Percentiles rank a stretch among this genome's conserved stretches.
phyloP scores from a whole-genome alignment of 129 eudicot species.

The Cynara cardunculus region DNA sequence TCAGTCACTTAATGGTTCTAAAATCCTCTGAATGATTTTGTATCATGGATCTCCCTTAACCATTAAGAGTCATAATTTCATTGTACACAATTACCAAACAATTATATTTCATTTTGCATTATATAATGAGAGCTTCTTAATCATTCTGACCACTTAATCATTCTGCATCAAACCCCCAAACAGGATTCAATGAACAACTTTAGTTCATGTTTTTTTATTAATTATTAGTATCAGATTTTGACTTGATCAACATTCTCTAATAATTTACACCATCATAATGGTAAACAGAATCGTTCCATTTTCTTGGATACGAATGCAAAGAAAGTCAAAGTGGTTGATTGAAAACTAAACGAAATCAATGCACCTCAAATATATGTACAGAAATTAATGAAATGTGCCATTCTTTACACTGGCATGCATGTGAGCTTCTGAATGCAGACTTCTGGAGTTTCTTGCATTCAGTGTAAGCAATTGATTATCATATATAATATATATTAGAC shows the following conservation, averaged over 20 bases:
- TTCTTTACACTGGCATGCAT: not conserved
- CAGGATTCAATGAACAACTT: not conserved
- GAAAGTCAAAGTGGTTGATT: not conserved
- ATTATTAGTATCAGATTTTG: not conserved
- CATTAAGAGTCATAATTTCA: too few species aligned
- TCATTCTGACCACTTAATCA: too few species aligned
- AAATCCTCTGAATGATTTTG: too few species aligned
- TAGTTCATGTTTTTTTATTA: not conserved
- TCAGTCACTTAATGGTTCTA: too few species aligned
- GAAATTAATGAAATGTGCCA: not conserved
- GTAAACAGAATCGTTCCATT: not conserved
- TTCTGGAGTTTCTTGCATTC: not conserved
- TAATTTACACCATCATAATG: not conserved
- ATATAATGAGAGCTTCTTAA: too few species aligned
- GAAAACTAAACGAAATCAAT: not conserved
- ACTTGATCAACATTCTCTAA: not conserved
- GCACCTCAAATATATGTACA: not conserved
- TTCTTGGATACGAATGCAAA: not conserved
- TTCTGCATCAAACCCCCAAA: too few species aligned
- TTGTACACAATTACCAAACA: too few species aligned
- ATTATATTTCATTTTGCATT: too few species aligned
- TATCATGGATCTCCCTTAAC: too few species aligned
- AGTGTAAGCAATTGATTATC: not conserved
- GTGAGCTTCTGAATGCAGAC: not conserved
- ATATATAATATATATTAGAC: not conserved